These are phyloP conservation scores for Neoarthrinium moseri DNA, from an alignment of 2,329 filamentous ascomycete genomes.

Conservation along the genomic window DNA sequence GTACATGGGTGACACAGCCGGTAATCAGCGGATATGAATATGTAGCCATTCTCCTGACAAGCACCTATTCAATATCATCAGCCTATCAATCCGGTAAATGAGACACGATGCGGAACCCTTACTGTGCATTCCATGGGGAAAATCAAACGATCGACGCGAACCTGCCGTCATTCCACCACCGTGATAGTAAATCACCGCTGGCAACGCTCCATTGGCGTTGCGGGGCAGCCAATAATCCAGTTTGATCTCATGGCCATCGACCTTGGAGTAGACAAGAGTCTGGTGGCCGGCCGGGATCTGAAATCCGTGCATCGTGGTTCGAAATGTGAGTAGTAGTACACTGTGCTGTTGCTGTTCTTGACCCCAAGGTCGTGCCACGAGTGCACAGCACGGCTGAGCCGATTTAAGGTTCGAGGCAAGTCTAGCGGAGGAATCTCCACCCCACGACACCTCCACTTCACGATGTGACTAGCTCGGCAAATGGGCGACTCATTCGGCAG, in stretches of 20 bases:
- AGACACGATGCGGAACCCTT: background rate
- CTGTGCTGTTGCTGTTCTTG: too few relatives aligned
- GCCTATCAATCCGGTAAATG: too few relatives aligned
- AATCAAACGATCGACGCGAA: background rate
- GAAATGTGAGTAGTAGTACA: too few relatives aligned
- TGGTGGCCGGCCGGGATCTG: background rate
- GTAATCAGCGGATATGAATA: conserved; percentile 7
- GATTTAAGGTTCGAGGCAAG: too few relatives aligned
- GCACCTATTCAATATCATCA: background rate
- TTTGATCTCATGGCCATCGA: conserved; percentile 3
- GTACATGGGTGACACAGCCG: conserved; percentile 5
- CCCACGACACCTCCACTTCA: too few relatives aligned
- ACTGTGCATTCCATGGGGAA: conserved; percentile 2
- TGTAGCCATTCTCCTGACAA: conserved; percentile 4
- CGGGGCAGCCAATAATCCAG: conserved; percentile 4
- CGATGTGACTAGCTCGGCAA: too few relatives aligned
- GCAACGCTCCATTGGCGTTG: background rate
- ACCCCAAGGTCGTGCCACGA: too few relatives aligned
- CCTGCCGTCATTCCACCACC: conserved; percentile 7
- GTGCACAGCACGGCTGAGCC: too few relatives aligned
- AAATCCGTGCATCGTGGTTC: too few relatives aligned
- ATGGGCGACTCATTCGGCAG: too few relatives aligned
- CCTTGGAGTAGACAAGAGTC: conserved; percentile 1
- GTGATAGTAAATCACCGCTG: conserved; percentile 3
- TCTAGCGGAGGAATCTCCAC: too few relatives aligned